A percentile compares a stretch with the other conserved stretches of the same genome.
Evolutionary conservation across 2,329 filamentous ascomycete genomes (phyloP).

Genomic region (Fusarium vanettenii): DNA sequence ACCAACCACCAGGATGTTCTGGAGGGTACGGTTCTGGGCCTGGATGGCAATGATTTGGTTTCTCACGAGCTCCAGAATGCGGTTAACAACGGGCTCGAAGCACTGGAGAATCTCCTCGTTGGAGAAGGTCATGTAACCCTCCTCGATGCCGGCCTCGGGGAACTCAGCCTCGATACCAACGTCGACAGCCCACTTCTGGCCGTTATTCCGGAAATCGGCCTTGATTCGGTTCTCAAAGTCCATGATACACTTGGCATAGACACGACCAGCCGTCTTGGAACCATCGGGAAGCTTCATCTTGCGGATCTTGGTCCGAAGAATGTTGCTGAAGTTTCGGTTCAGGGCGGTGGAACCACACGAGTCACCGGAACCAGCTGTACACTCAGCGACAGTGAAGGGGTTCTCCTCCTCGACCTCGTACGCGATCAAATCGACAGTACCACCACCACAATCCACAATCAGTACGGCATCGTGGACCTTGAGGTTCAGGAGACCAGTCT

Average conservation of each 20-base stretch:
- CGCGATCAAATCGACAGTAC: slow-evolving; percentile 98
- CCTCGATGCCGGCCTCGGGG: slow-evolving; percentile 96
- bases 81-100: slow-evolving; percentile 97
- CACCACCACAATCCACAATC: slow-evolving; percentile 98
- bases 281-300: slow-evolving; percentile 99
- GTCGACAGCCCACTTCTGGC: slow-evolving; percentile 98
- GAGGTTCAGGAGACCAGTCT: slow-evolving; percentile 93
- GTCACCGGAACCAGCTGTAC: slow-evolving; percentile 95
- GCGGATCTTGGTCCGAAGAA: slow-evolving; percentile 94
- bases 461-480: slow-evolving; percentile 99
- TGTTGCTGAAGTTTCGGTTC: slow-evolving; percentile 98
- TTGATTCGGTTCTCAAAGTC: slow-evolving; percentile 99
- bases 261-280: slow-evolving; percentile 95
- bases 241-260: slow-evolving; percentile 99
- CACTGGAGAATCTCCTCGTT: slow-evolving; percentile 99
- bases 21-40: slow-evolving; percentile 91
- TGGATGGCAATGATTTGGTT: slow-evolving; percentile 99
- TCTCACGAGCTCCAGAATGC: slow-evolving; percentile 93
- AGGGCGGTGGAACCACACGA: slow-evolving; percentile 98
- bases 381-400: slow-evolving; percentile 96
- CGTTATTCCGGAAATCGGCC: slow-evolving; percentile 98
- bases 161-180: slow-evolving; percentile 99
- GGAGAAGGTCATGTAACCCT: slow-evolving; percentile 99
- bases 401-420: slow-evolving; percentile 99
- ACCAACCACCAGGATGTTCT: slow-evolving; percentile 97